Conservation (phyloP, 768 basidiomycete genomes). For the Tricholomella constricta region DNA sequence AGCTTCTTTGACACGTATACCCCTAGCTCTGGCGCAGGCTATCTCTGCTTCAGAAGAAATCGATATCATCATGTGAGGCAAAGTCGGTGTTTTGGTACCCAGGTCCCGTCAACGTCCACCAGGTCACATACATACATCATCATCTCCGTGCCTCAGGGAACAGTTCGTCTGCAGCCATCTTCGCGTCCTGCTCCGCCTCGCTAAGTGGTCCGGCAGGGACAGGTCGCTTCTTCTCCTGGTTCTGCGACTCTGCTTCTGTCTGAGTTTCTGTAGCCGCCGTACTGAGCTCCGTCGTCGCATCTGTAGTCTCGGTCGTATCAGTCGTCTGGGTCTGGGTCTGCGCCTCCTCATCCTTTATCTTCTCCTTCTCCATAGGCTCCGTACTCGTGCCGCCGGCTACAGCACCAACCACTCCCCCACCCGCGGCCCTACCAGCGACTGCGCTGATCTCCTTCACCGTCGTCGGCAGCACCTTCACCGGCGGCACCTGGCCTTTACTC, state of each 20-base stretch:
- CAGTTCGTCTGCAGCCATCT: conserved; percentile 15
- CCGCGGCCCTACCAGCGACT: conserved; percentile 10
- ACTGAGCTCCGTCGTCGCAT: background rate
- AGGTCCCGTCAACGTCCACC: no score
- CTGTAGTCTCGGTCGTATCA: background rate
- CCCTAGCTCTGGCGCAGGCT: no score
- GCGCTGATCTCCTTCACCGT: conserved; percentile 12
- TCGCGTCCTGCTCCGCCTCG: conserved; percentile 15
- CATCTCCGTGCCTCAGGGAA: conserved; percentile 8
- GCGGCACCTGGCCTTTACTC: background rate
- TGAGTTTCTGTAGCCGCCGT: background rate
- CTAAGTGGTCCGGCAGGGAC: conserved; percentile 7
- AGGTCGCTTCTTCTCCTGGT: conserved; percentile 5
- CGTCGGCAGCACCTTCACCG: conserved; percentile 7
- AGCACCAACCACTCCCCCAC: conserved; percentile 12
- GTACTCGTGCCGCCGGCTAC: conserved; percentile 15
- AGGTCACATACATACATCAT: no score
- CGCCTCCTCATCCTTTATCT: background rate
- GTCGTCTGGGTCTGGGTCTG: background rate
- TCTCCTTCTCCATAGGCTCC: conserved; percentile 6
- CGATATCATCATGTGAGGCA: no score
- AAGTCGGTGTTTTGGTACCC: no score
- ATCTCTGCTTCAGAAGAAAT: no score
- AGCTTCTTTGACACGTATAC: no score
- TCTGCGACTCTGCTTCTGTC: no score